Percentiles rank a stretch among this genome's conserved stretches.
phyloP scores from a whole-genome alignment of 495 filamentous ascomycete genomes.

The Trichocladium uniseriatum region DNA sequence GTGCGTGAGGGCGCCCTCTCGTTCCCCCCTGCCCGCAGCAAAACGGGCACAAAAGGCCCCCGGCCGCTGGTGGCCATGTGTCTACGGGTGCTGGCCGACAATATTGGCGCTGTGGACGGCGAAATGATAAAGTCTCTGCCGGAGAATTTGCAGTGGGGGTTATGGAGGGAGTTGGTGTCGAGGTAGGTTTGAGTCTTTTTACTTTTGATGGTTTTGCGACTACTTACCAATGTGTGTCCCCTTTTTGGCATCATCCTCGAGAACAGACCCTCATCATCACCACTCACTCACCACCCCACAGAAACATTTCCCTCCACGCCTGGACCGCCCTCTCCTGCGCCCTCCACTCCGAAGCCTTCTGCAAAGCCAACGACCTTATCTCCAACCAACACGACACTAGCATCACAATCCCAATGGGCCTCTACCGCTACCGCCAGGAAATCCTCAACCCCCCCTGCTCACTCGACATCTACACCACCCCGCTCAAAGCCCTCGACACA shows the following conservation, averaged over 20 bases:
- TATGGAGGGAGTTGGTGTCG: conserved; percentile 13
- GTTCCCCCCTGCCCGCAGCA: neutral
- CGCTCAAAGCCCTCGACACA: conserved; percentile 10
- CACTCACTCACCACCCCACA: neutral
- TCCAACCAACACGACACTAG: no score
- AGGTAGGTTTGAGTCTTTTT: neutral
- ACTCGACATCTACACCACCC: conserved; percentile 17
- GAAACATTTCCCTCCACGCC: neutral
- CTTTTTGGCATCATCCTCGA: no score
- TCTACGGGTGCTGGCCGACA: conserved; percentile 13
- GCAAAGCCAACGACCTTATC: neutral
- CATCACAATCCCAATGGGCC: neutral
- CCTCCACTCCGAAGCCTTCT: neutral
- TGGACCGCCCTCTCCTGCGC: neutral
- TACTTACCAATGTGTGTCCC: no score
- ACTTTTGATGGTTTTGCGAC: no score
- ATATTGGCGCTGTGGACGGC: conserved; percentile 4
- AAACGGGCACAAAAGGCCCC: conserved; percentile 3
- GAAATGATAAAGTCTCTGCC: conserved; percentile 11
- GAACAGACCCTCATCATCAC: no score
- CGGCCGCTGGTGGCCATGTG: conserved; percentile 21
- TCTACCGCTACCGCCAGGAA: neutral
- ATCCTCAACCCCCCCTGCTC: conserved; percentile 7
- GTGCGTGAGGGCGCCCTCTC: neutral
- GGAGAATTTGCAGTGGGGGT: neutral